Evolutionary conservation across 768 basidiomycete genomes (phyloP), one percentile per base, ranked within the genome.

Genomic region (Trichaptum fuscoviolaceum): DNA sequence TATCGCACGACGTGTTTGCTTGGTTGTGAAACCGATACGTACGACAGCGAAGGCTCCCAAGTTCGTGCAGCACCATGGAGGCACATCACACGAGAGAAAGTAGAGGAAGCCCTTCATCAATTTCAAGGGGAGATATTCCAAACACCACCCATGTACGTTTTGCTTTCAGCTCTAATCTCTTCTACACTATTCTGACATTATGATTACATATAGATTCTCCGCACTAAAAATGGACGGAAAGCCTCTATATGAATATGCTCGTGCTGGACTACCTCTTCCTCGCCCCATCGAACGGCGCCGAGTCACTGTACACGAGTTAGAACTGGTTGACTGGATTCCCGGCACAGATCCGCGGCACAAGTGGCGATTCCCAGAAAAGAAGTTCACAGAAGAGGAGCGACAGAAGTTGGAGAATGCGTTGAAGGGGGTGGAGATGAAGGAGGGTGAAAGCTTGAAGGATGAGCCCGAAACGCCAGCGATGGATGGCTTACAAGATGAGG

Each of bases 151-250:
- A 91, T 99, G 96, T 96, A 69, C 72, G 80, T 67, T 66, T 63
- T 57, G 20, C 2, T 35, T 36, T 65, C 30, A 58, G 30, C 64
- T 58, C 63, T 30, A 15, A n/a, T 59, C 35, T 35, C 34, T n/a
- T 17, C 66, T 9, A 27, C 61, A 34, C 25, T 64, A 62, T 65
- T 68, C 67, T 66, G 65, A 30, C 64, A 66, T 58, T 65, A 64
- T 20, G 66, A 12, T 3, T 23, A 24, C 3, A 57, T 62, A 30
- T 73, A 98, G 96, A 74, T 99, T 96, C 78, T 99, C 97, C 10
- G 97, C 97, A 1, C 82, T 99, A 36, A 99, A 99, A 77, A 99
- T 99, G 96, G 95, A 99, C 70, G 97, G 97, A 0, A 93, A 85
- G 75, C 94, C 94, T 0, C 76, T 99, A 36, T 94, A 99, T 75